Conservation (phyloP, 306 rosid genomes). For the Cicer arietinum region DNA sequence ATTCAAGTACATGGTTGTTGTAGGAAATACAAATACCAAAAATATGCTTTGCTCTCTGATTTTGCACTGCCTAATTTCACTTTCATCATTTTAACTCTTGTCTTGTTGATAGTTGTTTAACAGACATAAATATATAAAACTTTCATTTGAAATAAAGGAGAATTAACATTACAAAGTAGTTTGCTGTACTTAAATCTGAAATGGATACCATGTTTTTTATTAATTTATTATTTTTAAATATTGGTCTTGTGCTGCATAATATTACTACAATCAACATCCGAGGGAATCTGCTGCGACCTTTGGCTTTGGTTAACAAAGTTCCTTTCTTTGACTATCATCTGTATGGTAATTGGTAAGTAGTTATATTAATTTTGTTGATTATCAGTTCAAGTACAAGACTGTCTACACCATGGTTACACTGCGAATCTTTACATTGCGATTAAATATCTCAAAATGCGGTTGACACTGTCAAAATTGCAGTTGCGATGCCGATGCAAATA, state of each 20-base stretch:
- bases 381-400: not conserved
- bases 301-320: not conserved
- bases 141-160: not conserved
- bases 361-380: not conserved
- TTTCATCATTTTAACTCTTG: not conserved
- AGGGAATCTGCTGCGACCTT: slow-evolving; percentile 1
- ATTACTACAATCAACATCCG: not conserved
- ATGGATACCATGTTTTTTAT: not conserved
- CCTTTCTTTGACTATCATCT: not conserved
- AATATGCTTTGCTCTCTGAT: not conserved
- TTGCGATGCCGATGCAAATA: no score
- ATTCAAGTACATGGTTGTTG: not conserved
- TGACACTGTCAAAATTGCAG: no score
- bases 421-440: no score
- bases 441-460: no score
- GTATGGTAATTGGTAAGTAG: not conserved
- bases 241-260: not conserved
- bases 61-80: slow-evolving; percentile 11
- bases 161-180: not conserved
- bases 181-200: not conserved
- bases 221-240: not conserved
- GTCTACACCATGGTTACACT: no score
- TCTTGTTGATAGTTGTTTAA: slow-evolving; percentile 2
- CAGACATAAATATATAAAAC: not conserved
- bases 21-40: not conserved